Percentiles rank a stretch among this genome's conserved stretches.
phyloP scores from a whole-genome alignment of 495 filamentous ascomycete genomes.

The Aspergillus carlsbadensis region DNA sequence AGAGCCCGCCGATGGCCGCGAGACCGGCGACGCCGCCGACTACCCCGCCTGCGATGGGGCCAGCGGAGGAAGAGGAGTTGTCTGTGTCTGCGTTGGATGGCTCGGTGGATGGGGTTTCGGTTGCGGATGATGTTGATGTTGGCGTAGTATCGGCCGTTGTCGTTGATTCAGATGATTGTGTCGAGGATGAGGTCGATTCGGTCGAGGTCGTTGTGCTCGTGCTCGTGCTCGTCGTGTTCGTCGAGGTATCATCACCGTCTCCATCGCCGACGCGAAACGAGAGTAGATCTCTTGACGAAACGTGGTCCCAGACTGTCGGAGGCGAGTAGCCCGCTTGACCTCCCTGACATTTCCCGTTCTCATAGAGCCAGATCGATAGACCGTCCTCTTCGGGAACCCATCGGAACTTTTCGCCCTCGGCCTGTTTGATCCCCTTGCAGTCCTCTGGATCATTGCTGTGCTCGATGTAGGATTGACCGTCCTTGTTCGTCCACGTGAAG shows the following conservation, averaged over 20 bases:
- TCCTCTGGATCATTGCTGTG: neutral
- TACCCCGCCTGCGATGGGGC: conserved; percentile 2
- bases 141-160: neutral
- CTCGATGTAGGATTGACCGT: neutral
- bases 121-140: neutral
- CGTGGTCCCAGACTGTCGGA: neutral
- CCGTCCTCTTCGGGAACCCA: conserved; percentile 1
- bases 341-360: neutral
- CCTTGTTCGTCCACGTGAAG: neutral
- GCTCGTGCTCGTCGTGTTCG: neutral
- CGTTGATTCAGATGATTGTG: neutral
- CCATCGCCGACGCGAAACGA: neutral
- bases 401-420: neutral
- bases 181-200: neutral
- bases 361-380: neutral
- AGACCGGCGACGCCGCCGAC: neutral
- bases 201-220: neutral
- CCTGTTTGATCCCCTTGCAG: neutral
- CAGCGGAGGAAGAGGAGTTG: neutral
- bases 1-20: neutral
- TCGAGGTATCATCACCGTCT: neutral
- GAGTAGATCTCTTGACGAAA: neutral
- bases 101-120: neutral
- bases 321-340: neutral
- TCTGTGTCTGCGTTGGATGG: neutral